Evolutionary conservation across 169 alveolate genomes (phyloP).

Genomic region (Eimeria necatrix): DNA sequence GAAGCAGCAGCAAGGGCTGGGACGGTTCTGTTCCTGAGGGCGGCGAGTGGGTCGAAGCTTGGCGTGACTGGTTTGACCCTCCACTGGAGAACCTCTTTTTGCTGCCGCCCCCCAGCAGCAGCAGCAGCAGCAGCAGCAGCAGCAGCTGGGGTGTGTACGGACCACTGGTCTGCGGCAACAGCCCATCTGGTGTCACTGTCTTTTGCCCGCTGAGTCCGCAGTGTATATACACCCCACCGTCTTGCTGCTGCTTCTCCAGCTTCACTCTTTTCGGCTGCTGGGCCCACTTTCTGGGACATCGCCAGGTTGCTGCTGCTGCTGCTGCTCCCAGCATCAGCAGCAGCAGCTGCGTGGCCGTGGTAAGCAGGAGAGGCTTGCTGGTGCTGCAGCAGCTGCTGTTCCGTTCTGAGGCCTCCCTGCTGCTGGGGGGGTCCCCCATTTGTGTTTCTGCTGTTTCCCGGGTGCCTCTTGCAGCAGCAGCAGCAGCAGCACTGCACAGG

Average conservation of each 20-base stretch:
- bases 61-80: not conserved
- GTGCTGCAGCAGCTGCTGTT: slow-evolving; percentile 81
- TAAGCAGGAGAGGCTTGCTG: slow-evolving; percentile 75
- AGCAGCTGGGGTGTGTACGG: not conserved
- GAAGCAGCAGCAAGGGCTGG: not conserved
- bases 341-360: not conserved
- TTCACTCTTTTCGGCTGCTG: not conserved
- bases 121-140: slow-evolving; percentile 17
- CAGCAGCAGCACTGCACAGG: slow-evolving; percentile 13
- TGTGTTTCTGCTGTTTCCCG: not conserved
- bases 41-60: not conserved
- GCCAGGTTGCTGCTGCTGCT: slow-evolving; percentile 28
- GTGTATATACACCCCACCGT: slow-evolving; percentile 11
- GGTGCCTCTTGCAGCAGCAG: slow-evolving; percentile 27
- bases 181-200: not conserved
- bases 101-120: not conserved
- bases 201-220: not conserved
- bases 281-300: not conserved
- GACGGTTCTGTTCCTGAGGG: not conserved
- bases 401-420: slow-evolving; percentile 6
- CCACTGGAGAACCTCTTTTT: slow-evolving; percentile 16
- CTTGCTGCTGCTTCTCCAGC: not conserved
- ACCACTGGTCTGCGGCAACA: not conserved
- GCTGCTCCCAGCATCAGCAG: not conserved
- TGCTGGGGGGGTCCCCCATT: slow-evolving; percentile 44